Evolutionary conservation across 345 rosid species (phyloP).

Genomic region (Eucalyptus dawsonii): DNA sequence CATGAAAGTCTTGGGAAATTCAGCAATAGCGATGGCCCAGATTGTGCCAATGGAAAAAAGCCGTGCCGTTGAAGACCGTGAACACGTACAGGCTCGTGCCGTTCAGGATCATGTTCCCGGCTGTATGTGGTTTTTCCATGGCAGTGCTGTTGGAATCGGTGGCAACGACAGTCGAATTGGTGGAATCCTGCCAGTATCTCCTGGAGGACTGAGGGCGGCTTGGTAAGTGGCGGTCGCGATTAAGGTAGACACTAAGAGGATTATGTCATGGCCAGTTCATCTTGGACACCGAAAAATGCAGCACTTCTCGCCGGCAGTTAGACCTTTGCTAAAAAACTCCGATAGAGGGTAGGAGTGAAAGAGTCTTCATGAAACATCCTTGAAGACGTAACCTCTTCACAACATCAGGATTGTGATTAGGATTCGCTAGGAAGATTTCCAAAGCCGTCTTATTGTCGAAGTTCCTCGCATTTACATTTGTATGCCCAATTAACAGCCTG

Average conservation of each 20-base stretch:
- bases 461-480: not conserved
- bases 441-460: not conserved
- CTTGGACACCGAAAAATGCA: not conserved
- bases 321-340: not conserved
- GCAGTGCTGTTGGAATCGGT: not conserved
- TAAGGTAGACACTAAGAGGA: not conserved
- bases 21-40: not conserved
- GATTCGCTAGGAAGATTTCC: not conserved
- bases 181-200: not conserved
- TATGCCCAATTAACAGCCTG: not conserved
- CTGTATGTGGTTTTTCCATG: not conserved
- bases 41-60: not conserved
- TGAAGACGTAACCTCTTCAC: not conserved
- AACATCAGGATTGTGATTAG: accelerated
- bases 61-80: not conserved
- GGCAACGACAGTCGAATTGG: not conserved
- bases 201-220: not conserved
- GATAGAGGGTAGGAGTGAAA: not conserved
- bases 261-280: not conserved
- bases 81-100: not conserved
- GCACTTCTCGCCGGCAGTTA: not conserved
- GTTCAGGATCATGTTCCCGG: not conserved
- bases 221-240: not conserved
- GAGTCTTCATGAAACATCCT: not conserved
- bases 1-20: not conserved